Evolutionary conservation across 768 basidiomycete genomes (phyloP).

Genomic region (Lactifluus rugatus): DNA sequence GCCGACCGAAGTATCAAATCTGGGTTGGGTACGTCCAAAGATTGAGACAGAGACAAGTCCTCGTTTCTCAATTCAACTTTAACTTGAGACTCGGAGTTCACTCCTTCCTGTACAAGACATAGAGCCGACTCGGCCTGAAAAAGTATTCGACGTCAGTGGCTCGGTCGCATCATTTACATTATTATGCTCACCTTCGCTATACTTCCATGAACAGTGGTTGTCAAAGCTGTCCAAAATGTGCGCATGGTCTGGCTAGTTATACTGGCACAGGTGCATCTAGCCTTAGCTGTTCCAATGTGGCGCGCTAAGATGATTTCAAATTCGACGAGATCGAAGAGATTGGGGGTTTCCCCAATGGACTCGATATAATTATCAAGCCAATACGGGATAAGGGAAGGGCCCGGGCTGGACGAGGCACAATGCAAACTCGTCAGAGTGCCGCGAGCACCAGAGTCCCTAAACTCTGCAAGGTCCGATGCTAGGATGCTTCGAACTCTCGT

Average conservation of each 20-base stretch:
- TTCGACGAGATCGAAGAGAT: neutral
- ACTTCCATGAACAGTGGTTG: neutral
- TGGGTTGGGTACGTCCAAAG: neutral
- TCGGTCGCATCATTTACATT: neutral
- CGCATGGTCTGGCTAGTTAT: neutral
- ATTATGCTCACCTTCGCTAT: neutral
- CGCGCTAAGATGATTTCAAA: neutral
- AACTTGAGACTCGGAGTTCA: neutral
- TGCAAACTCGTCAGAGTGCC: neutral
- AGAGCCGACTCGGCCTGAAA: neutral
- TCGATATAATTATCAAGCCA: constrained; percentile 4
- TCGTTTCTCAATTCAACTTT: neutral
- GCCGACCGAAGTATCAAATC: constrained; percentile 1
- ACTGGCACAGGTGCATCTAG: neutral
- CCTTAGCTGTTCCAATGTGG: neutral
- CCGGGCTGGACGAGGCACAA: neutral
- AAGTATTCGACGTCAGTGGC: neutral
- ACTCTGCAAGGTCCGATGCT: neutral
- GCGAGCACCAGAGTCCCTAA: neutral
- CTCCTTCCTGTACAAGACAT: neutral
- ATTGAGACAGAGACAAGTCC: neutral
- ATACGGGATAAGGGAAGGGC: neutral
- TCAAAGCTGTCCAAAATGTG: neutral
- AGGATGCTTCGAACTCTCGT: neutral
- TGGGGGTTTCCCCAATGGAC: neutral